Evolutionary conservation across 164 flowering plant genomes (phyloP).

Genomic region (Macadamia tetraphylla): DNA sequence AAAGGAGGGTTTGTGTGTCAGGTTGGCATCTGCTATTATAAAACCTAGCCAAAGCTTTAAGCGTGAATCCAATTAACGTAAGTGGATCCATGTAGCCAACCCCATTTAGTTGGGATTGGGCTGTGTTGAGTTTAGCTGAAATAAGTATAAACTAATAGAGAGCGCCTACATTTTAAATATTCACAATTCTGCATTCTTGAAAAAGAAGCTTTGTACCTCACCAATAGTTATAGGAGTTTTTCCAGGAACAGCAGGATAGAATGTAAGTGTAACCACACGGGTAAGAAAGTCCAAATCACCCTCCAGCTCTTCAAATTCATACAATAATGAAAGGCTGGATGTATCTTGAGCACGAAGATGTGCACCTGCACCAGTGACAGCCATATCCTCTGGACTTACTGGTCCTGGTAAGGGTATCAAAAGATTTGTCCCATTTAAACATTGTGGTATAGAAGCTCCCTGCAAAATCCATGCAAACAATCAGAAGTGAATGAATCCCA

Average conservation of each 20-base stretch:
- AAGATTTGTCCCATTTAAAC: constrained; percentile 84
- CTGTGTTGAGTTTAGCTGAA: too few species aligned
- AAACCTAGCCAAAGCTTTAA: too few species aligned
- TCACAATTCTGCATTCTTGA: background rate
- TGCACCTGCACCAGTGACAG: constrained; percentile 93
- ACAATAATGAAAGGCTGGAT: constrained; percentile 49
- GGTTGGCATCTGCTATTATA: too few species aligned
- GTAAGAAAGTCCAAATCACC: constrained; percentile 92
- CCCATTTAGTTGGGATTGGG: too few species aligned
- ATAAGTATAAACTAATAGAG: too few species aligned
- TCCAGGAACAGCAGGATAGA: constrained; percentile 76
- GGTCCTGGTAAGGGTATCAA: constrained; percentile 71
- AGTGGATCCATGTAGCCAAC: too few species aligned
- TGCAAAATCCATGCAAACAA: constrained; percentile 25
- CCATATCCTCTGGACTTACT: constrained; percentile 83
- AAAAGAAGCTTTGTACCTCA: constrained; percentile 60
- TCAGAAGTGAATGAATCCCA: constrained; percentile 6
- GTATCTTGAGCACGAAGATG: constrained; percentile 72
- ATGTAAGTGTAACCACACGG: constrained; percentile 84
- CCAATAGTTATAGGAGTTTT: constrained; percentile 82
- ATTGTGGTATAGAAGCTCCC: constrained; percentile 89
- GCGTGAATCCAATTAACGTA: too few species aligned
- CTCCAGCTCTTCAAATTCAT: constrained; percentile 96
- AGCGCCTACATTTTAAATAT: too few species aligned
- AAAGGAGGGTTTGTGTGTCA: too few species aligned